Percentiles rank a stretch among this genome's conserved stretches.
Evolutionary conservation across 495 filamentous ascomycete genomes (phyloP).

Genomic region (Eremomyces bilateralis): DNA sequence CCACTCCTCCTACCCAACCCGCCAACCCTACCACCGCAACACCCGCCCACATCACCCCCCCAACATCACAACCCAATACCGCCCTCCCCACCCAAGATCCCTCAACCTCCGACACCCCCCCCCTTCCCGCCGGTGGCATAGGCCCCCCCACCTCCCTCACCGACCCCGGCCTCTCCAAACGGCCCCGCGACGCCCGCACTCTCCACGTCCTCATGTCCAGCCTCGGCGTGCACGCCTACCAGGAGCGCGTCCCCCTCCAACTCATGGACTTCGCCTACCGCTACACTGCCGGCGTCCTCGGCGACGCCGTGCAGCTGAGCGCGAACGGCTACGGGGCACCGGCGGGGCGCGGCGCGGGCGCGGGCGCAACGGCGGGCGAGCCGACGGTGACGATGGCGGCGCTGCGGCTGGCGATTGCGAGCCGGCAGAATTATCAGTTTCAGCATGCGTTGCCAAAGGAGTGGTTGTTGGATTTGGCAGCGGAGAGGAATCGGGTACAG

Average conservation of each 20-base stretch:
- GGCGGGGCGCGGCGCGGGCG: slow-evolving; percentile 1
- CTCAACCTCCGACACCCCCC: no score
- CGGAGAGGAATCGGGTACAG: slow-evolving; percentile 59
- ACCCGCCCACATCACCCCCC: neutral
- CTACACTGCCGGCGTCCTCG: slow-evolving; percentile 40
- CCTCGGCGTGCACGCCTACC: slow-evolving; percentile 73
- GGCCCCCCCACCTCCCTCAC: slow-evolving; percentile 32
- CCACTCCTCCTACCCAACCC: no score
- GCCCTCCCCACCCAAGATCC: slow-evolving; percentile 13
- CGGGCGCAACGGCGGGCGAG: slow-evolving; percentile 7
- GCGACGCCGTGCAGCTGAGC: slow-evolving; percentile 40
- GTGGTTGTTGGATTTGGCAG: slow-evolving; percentile 61
- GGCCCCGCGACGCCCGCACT: slow-evolving; percentile 75
- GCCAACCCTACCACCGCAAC: no score
- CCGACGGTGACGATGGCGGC: slow-evolving; percentile 29
- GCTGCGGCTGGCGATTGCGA: slow-evolving; percentile 41
- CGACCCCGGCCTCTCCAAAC: slow-evolving; percentile 41
- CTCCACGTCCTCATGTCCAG: slow-evolving; percentile 78
- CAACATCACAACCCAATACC: slow-evolving; percentile 5
- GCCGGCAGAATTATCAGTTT: slow-evolving; percentile 42
- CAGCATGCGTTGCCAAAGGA: slow-evolving; percentile 54
- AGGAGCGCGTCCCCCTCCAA: slow-evolving; percentile 81
- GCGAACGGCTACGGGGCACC: slow-evolving; percentile 37
- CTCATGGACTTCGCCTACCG: slow-evolving; percentile 96
- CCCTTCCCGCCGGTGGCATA: slow-evolving; percentile 10